A percentile compares a stretch with the other conserved stretches of the same genome.
phyloP scores from a whole-genome alignment of 805 yeast species.

The Candida tibetensis region DNA sequence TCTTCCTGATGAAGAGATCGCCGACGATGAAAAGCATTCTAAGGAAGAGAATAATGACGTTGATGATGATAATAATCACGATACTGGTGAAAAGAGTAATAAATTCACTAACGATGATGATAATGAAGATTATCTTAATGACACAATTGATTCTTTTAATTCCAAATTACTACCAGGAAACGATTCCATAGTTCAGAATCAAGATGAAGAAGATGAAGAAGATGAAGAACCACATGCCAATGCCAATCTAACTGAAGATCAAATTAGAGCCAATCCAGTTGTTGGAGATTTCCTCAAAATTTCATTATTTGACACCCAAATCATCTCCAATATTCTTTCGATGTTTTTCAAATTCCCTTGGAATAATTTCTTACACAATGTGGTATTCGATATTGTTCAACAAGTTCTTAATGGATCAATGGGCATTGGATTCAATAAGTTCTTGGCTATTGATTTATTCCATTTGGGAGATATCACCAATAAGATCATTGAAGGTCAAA shows the following conservation, averaged over 20 bases:
- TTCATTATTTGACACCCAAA: conserved; percentile 42
- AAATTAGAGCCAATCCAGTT: conserved; percentile 41
- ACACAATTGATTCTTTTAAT: conserved; percentile 39
- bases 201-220: conserved; percentile 26
- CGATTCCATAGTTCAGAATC: conserved; percentile 20
- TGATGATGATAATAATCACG: conserved; percentile 3
- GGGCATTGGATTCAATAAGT: conserved; percentile 49
- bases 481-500: conserved; percentile 47
- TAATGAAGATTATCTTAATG: conserved; percentile 18
- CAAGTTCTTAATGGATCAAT: conserved; percentile 47
- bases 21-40: conserved; percentile 12
- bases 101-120: conserved; percentile 7
- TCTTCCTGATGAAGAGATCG: conserved; percentile 22
- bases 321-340: conserved; percentile 37
- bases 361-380: conserved; percentile 48
- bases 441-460: conserved; percentile 56
- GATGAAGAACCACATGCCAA: conserved; percentile 44
- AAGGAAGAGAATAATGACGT: conserved; percentile 9
- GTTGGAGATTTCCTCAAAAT: conserved; percentile 44
- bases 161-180: conserved; percentile 19
- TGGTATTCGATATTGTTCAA: conserved; percentile 46
- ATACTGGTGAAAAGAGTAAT: conserved; percentile 6
- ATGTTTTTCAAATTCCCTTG: conserved; percentile 48
- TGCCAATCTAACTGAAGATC: conserved; percentile 42
- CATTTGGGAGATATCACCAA: conserved; percentile 43